These are phyloP conservation scores for Phytopythium oedochilum DNA, from an alignment of 352 stramenopile species.

Conservation along the genomic window DNA sequence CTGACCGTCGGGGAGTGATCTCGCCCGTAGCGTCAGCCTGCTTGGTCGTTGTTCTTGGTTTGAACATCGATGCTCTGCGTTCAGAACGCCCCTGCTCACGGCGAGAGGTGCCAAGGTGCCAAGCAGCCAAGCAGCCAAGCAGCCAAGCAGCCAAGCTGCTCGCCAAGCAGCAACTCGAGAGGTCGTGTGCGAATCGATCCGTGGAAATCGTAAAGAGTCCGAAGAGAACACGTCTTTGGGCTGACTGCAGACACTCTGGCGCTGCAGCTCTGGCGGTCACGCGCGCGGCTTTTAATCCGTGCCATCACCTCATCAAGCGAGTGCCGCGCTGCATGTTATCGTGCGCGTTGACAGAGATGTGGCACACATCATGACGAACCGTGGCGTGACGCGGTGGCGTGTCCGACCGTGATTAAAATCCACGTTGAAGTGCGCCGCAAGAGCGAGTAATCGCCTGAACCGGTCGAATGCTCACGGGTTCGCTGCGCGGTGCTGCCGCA, in stretches of 20 bases:
- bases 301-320: background rate
- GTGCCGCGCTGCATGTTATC: no score
- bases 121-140: no score
- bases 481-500: no score
- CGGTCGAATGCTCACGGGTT: constrained; percentile 2
- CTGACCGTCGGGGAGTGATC: no score
- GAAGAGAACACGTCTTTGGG: no score
- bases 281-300: no score
- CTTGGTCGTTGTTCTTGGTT: background rate
- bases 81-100: background rate
- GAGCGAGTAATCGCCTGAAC: background rate
- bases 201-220: no score
- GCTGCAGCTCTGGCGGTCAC: no score
- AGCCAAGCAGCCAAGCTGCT: background rate
- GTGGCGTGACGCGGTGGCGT: background rate
- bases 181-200: background rate
- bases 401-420: background rate
- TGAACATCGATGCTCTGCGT: background rate
- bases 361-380: background rate
- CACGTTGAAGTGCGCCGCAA: background rate
- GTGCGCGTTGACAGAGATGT: no score
- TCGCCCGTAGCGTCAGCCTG: background rate
- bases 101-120: background rate
- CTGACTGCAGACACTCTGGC: no score
- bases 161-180: background rate